phyloP scores from a whole-genome alignment of 495 filamentous ascomycete genomes.

The Aspergillus heteromorphus region DNA sequence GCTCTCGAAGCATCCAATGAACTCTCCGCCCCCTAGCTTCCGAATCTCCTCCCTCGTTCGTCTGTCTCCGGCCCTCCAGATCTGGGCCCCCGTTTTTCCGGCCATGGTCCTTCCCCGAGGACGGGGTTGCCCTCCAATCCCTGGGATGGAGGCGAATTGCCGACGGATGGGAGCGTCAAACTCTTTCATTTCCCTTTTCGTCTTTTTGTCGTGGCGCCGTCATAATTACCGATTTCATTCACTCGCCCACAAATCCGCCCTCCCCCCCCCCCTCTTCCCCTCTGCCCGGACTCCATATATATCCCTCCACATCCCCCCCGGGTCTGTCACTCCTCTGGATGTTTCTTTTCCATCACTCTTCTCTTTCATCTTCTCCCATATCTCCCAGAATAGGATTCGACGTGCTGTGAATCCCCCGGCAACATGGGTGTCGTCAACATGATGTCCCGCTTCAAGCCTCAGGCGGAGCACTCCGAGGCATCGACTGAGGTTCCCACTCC shows the following conservation, averaged over 20 bases:
- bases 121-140: conserved; percentile 18
- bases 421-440: conserved; percentile 36
- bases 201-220: background rate
- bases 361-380: background rate
- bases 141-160: conserved; percentile 21
- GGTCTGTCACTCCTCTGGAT: conserved; percentile 11
- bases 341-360: conserved; percentile 10
- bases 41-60: conserved; percentile 7
- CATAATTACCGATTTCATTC: conserved; percentile 1
- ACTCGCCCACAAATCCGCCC: conserved; percentile 13
- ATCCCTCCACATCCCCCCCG: conserved; percentile 13
- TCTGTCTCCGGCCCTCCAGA: conserved; percentile 16
- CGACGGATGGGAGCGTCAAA: conserved; percentile 14
- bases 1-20: conserved; percentile 11
- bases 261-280: conserved; percentile 3
- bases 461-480: conserved; percentile 11
- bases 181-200: conserved; percentile 12
- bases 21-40: conserved; percentile 3
- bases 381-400: conserved; percentile 1
- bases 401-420: conserved; percentile 8
- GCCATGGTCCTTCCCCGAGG: conserved; percentile 29
- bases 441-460: conserved; percentile 29
- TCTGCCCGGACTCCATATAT: conserved; percentile 5
- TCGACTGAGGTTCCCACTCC: conserved; percentile 32
- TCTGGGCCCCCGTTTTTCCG: conserved; percentile 33